These are phyloP conservation scores for Trichoderma gamsii DNA, from an alignment of 495 filamentous ascomycete genomes.

Conservation along the genomic window DNA sequence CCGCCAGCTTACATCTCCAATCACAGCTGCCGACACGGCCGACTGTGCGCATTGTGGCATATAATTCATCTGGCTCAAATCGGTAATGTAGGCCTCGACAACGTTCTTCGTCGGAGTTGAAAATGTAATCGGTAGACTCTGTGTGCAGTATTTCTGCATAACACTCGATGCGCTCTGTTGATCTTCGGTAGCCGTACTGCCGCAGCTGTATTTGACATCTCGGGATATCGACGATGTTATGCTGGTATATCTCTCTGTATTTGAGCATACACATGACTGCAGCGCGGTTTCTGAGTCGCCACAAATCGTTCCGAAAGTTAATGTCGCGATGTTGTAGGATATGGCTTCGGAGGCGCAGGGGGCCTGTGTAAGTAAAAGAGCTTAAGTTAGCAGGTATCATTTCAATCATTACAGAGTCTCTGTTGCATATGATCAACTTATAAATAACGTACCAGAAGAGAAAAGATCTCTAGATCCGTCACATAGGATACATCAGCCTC, in stretches of 20 bases:
- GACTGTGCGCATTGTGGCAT: constrained; percentile 40
- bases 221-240: constrained; percentile 33
- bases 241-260: constrained; percentile 39
- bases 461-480: constrained; percentile 39
- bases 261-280: constrained; percentile 45
- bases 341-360: constrained; percentile 41
- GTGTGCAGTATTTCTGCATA: constrained; percentile 43
- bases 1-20: constrained; percentile 24
- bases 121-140: constrained; percentile 29
- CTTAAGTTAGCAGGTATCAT: background rate
- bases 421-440: background rate
- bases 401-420: background rate
- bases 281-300: constrained; percentile 35
- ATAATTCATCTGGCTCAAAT: constrained; percentile 34
- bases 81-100: constrained; percentile 42
- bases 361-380: constrained; percentile 27
- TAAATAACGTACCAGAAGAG: constrained; percentile 31
- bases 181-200: constrained; percentile 39
- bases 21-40: constrained; percentile 35
- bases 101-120: constrained; percentile 29
- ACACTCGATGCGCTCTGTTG: constrained; percentile 39
- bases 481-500: constrained; percentile 34
- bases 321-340: constrained; percentile 34
- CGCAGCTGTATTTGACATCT: constrained; percentile 36
- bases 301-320: constrained; percentile 33